These are phyloP conservation scores for Apiospora rasikravindrae DNA, from an alignment of 2,329 filamentous ascomycete species.

Conservation along the genomic window DNA sequence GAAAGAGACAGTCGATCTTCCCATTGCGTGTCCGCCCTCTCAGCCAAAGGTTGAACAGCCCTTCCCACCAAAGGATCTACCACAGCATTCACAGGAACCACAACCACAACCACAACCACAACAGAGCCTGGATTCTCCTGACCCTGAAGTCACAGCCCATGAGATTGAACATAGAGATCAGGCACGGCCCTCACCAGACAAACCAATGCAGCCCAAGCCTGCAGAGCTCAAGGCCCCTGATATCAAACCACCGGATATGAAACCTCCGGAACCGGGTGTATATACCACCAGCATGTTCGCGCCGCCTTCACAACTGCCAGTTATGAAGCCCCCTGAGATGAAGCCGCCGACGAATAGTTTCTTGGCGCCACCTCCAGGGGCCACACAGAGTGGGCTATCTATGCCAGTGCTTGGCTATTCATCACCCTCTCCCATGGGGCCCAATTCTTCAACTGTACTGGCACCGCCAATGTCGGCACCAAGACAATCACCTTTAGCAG, in stretches of 20 bases:
- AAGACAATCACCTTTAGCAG: constrained; percentile 42
- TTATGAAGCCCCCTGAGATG: constrained; percentile 38
- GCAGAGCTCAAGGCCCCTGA: constrained; percentile 27
- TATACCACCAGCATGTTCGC: constrained; percentile 43
- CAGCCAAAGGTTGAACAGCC: neutral
- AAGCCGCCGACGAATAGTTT: constrained; percentile 38
- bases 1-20: neutral
- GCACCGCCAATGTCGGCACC: constrained; percentile 50
- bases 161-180: neutral
- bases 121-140: neutral
- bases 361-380: constrained; percentile 38
- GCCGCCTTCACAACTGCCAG: constrained; percentile 32
- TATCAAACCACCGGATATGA: constrained; percentile 32
- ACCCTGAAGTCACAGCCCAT: neutral
- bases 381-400: constrained; percentile 37
- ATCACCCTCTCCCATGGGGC: constrained; percentile 24
- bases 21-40: neutral
- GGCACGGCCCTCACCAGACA: neutral
- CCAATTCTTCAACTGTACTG: constrained; percentile 45
- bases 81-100: neutral
- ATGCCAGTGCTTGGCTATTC: constrained; percentile 45
- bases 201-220: constrained; percentile 16
- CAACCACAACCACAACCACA: neutral
- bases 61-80: neutral
- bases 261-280: constrained; percentile 34